Percentiles rank a stretch among this genome's conserved stretches.
Evolutionary conservation across 768 basidiomycete species (phyloP).

Genomic region (Lactarius pseudohatsudake): DNA sequence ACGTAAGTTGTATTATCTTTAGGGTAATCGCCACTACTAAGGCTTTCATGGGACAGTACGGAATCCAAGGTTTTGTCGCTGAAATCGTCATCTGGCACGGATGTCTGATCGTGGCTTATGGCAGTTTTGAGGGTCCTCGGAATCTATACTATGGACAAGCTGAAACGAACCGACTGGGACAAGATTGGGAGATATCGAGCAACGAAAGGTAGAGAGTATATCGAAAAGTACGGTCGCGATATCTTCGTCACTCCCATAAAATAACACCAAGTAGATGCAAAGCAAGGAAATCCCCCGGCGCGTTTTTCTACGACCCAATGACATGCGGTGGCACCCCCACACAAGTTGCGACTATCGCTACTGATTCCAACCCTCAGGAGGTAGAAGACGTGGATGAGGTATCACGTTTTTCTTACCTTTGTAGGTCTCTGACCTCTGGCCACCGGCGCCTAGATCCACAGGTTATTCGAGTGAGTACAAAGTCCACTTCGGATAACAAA

Average conservation of each 20-base stretch:
- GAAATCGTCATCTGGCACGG: not conserved
- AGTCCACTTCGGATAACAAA: not conserved
- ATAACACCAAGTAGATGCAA: conserved; percentile 21
- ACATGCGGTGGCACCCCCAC: not conserved
- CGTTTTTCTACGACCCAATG: conserved; percentile 11
- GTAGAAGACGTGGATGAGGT: conserved; percentile 18
- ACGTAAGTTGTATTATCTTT: conserved; percentile 13
- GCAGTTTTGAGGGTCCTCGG: conserved; percentile 16
- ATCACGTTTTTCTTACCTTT: not conserved
- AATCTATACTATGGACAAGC: conserved; percentile 14
- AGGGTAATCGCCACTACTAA: not conserved
- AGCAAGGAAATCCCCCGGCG: not conserved
- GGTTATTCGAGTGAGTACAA: conserved; percentile 20
- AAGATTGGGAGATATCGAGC: conserved; percentile 13
- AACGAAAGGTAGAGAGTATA: not conserved
- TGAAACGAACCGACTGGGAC: conserved; percentile 22
- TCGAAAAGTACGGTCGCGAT: conserved; percentile 2
- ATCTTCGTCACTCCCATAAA: not conserved
- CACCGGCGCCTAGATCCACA: not conserved
- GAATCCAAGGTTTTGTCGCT: conserved; percentile 18
- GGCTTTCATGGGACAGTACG: not conserved
- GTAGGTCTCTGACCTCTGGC: not conserved
- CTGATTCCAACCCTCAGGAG: not conserved
- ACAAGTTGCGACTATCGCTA: not conserved
- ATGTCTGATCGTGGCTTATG: not conserved